Evolutionary conservation across 331 rosid genomes (phyloP).

Genomic region (Acacia pycnantha): DNA sequence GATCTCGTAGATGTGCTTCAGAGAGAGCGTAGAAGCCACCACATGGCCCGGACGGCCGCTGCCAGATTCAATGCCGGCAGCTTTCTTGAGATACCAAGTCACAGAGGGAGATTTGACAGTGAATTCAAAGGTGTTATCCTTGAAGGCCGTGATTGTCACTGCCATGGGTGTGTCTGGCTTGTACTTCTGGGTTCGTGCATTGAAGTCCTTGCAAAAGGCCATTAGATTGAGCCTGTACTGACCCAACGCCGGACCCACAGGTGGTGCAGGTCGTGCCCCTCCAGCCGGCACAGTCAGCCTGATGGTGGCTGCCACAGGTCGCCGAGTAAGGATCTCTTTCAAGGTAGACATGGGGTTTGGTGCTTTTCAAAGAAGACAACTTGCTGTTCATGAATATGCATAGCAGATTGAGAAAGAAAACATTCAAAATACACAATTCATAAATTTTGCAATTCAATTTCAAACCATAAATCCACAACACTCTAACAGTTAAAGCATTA

Average conservation of each 20-base stretch:
- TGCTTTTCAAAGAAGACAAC: background rate
- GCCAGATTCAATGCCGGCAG: conserved; percentile 77
- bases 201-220: conserved; percentile 97
- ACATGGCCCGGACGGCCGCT: conserved; percentile 80
- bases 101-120: conserved; percentile 75
- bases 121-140: conserved; percentile 91
- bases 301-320: conserved; percentile 78
- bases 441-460: background rate
- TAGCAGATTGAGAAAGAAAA: background rate
- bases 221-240: conserved; percentile 84
- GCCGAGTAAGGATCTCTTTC: conserved; percentile 69
- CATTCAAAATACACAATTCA: background rate
- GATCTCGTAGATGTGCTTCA: conserved; percentile 79
- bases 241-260: conserved; percentile 83
- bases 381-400: background rate
- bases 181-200: conserved; percentile 81
- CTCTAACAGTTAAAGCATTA: background rate
- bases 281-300: conserved; percentile 75
- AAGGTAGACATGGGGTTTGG: conserved; percentile 52
- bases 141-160: conserved; percentile 79
- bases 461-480: background rate
- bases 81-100: conserved; percentile 84
- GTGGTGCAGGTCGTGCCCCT: conserved; percentile 72
- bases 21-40: conserved; percentile 57
- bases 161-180: conserved; percentile 86